Evolutionary conservation across 2,329 filamentous ascomycete genomes (phyloP), one percentile per base, ranked within the genome.

Genomic region (Thermochaetoides dissita): DNA sequence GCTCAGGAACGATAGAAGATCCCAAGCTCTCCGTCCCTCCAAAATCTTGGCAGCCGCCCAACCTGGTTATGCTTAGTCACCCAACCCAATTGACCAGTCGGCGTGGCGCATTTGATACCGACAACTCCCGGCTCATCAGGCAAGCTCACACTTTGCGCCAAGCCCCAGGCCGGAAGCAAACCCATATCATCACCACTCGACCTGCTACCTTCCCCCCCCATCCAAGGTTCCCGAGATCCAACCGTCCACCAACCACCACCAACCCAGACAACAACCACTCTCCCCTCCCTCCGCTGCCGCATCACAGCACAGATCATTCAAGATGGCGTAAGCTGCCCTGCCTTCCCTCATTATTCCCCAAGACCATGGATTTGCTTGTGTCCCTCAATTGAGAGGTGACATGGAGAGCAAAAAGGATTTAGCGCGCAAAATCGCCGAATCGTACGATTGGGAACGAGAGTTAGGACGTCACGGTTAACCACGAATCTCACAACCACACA

Each of bases 251-350:
- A 11, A 17, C 24, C 35, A 36, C 10, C 36, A 38, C 17, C 36
- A 34, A 8, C 40, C 17, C 17, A 24, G 17, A 24, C 17, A 24
- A 41, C 33, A 36, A 37, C 31, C 40, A 31, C 40, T 10, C 40
- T 37, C 17, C 37, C 34, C 31, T 30, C 37, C 39, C 5, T 5
- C 17, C 17, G 17, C 17, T 24, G 17, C 17, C 17, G 17, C 17
- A 24, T 10, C 35, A 37, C 36, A 28, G 40, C 45, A 37, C 40
- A 39, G 38, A 36, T 42, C 42, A 44, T 29, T 46, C 40, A 49
- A 41, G 29, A 49, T 49, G 46, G 42, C 33, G 46, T 49, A 49
- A 47, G 46, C 42, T n/a, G 11, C 30, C 30, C 9, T 12, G 39
- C 10, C 3, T 24, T 24, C 17, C 17, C 17, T 24, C 17, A 24